Evolutionary conservation across 345 rosid species (phyloP).

Genomic region (Carallia brachiata): DNA sequence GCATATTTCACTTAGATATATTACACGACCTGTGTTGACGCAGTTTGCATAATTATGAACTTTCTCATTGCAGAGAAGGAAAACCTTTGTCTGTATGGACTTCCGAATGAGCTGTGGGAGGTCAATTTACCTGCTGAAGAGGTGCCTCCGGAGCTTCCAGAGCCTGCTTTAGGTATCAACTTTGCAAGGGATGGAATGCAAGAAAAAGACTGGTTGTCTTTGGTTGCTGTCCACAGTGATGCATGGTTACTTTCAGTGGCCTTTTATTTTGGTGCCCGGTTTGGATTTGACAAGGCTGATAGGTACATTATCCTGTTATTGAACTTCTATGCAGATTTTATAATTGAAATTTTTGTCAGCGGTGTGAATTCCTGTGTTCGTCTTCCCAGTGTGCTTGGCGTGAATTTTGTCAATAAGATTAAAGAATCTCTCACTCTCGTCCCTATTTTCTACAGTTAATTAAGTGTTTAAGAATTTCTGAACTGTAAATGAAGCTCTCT

Average conservation of each 20-base stretch:
- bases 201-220: conserved; percentile 29
- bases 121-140: conserved; percentile 30
- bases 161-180: conserved; percentile 29
- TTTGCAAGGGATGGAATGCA: conserved; percentile 31
- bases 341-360: not conserved
- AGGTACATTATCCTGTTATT: conserved; percentile 3
- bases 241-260: conserved; percentile 27
- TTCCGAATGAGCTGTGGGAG: conserved; percentile 31
- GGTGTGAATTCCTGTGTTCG: not conserved
- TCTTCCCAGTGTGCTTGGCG: not conserved
- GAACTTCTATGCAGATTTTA: not conserved
- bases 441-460: too few relatives aligned
- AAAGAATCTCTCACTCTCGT: too few relatives aligned
- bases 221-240: conserved; percentile 29
- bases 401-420: too few relatives aligned
- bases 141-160: conserved; percentile 33
- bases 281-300: conserved; percentile 31
- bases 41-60: not conserved
- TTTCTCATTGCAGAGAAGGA: conserved; percentile 22
- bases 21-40: too few relatives aligned
- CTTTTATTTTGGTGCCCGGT: conserved; percentile 30
- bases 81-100: conserved; percentile 26
- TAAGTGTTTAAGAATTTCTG: too few relatives aligned
- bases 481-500: too few relatives aligned
- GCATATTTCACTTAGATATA: too few relatives aligned